Evolutionary conservation across 306 rosid genomes (phyloP), one percentile per base, ranked within the genome.

Genomic region (Prunus kanzakura): DNA sequence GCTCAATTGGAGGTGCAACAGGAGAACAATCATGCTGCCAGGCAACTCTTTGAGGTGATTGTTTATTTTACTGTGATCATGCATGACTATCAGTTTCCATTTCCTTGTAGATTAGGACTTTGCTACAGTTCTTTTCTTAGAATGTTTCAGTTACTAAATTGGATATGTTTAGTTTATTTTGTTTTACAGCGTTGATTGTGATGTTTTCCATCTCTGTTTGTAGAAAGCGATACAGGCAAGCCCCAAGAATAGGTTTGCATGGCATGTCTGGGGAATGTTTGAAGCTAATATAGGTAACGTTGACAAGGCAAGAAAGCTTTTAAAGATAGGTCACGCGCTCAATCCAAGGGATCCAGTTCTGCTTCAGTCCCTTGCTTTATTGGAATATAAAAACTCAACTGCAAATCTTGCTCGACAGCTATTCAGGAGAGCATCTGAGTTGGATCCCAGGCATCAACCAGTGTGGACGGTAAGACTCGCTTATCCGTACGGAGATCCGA

Each of bases 221-320:
- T 60, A 94, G 98, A 90, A 87, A 86, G 91, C 98, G 56, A 87
- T 94, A 60, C 89, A 92, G 79, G 95, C 97, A 47, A 94, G 98
- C 84, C 98, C 98, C 66, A 94, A 92, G 86, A 94, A 94, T 79
- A 86, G 98, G 86, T 92, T 89, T 81, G 84, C 96, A 46, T 94
- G 98, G 98, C 98, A 94, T 79, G 89, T 92, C 16, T 94, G 98
- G 98, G 98, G 95, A n/a, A 62, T 92, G 67, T 94, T 92, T 87
- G 98, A 94, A 92, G 89, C 97, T 32, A 92, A 86, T 19, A 5
- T 80, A 45, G 98, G 97, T 52, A 81, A 89, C 80, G 74, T 92
- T 27, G 92, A 84, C 19, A 87, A 82, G 86, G 98, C 93, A 83
- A 89, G 80, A 78, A 94, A 89, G 72, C 96, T 94, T 75, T 78